A percentile compares a stretch with the other conserved stretches of the same genome.
phyloP scores from a whole-genome alignment of 768 basidiomycete species.

The Lactarius tabidus region DNA sequence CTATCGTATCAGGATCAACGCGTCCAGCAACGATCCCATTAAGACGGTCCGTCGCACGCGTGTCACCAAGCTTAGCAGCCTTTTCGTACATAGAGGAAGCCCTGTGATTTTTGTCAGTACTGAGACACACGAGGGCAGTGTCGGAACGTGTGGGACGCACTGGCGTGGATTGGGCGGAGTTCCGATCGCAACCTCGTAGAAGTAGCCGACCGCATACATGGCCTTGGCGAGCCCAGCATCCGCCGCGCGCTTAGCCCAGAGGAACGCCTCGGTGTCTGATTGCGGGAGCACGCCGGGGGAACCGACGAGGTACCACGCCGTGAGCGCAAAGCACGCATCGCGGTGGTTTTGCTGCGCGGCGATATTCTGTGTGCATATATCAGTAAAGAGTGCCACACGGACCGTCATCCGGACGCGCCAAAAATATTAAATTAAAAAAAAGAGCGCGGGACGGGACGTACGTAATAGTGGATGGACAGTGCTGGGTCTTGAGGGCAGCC shows the following conservation, averaged over 20 bases:
- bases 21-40: conserved; percentile 51
- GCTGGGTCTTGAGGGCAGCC: conserved; percentile 97
- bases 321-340: conserved; percentile 96
- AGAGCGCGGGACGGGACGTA: conserved; percentile 42
- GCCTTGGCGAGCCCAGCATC: conserved; percentile 91
- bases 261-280: conserved; percentile 95
- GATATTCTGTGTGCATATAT: too few species aligned
- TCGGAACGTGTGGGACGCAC: too few species aligned
- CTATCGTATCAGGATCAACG: conserved; percentile 52
- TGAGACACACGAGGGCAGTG: too few species aligned
- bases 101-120: conserved; percentile 35
- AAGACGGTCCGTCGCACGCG: conserved; percentile 83
- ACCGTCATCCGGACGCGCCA: too few species aligned
- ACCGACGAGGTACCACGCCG: conserved; percentile 98
- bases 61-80: conserved; percentile 90
- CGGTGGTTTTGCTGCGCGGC: conserved; percentile 96
- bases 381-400: too few species aligned
- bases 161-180: conserved; percentile 62
- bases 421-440: not conserved
- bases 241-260: conserved; percentile 96
- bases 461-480: conserved; percentile 97
- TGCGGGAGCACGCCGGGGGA: conserved; percentile 97
- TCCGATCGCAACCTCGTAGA: conserved; percentile 92
- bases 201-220: conserved; percentile 98
- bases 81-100: conserved; percentile 81